Conservation (phyloP, 352 stramenopile species). For the Phytopythium kandeliae region DNA sequence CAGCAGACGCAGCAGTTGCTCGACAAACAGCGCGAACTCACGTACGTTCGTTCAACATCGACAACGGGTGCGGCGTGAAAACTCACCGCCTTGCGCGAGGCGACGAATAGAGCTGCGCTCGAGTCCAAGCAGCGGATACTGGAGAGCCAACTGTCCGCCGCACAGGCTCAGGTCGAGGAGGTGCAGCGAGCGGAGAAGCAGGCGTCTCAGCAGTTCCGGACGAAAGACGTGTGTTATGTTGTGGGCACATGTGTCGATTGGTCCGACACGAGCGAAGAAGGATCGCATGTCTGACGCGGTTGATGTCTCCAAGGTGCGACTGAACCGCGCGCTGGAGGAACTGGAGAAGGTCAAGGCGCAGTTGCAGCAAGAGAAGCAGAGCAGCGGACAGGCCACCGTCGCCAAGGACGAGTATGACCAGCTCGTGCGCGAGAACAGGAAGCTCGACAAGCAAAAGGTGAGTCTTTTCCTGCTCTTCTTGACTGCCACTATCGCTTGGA, state of each 20-base stretch:
- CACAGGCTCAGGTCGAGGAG: conserved; percentile 45
- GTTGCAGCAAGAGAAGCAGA: conserved; percentile 49
- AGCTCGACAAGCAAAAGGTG: conserved; percentile 83
- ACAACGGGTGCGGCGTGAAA: too few relatives aligned
- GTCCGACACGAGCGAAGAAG: too few relatives aligned
- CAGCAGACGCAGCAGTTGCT: conserved; percentile 65
- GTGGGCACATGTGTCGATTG: too few relatives aligned
- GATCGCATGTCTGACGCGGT: neutral
- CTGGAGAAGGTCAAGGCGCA: conserved; percentile 66
- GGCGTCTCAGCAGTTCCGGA: conserved; percentile 58
- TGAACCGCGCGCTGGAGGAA: conserved; percentile 74
- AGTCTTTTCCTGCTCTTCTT: neutral
- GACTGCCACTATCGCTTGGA: too few relatives aligned
- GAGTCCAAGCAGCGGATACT: conserved; percentile 70
- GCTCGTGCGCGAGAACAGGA: conserved; percentile 61
- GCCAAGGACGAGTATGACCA: conserved; percentile 52
- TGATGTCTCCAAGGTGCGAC: conserved; percentile 34
- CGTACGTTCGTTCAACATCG: conserved; percentile 20
- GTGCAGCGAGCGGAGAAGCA: conserved; percentile 56
- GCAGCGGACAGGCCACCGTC: conserved; percentile 39
- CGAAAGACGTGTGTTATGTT: conserved; percentile 46
- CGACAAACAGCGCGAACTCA: conserved; percentile 74
- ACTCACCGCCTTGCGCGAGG: too few relatives aligned
- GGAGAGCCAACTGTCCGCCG: conserved; percentile 49
- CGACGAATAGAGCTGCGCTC: conserved; percentile 38